phyloP scores from a whole-genome alignment of 345 rosid genomes.

The Aethionema arabicum region DNA sequence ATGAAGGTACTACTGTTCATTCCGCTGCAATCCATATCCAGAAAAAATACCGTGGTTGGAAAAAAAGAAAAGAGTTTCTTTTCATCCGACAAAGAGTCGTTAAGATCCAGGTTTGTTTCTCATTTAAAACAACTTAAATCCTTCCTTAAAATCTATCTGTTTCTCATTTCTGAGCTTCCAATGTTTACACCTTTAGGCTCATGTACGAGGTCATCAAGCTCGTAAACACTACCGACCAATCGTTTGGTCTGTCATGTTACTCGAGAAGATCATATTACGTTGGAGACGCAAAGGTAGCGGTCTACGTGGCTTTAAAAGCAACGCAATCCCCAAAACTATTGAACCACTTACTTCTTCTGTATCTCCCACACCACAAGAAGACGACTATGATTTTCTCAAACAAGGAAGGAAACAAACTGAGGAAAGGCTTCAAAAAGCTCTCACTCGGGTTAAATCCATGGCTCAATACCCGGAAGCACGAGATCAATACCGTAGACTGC shows the following conservation, averaged over 20 bases:
- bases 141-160: constrained; percentile 2
- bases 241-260: constrained; percentile 83
- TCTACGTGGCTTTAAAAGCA: constrained; percentile 67
- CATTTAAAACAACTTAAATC: background rate
- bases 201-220: constrained; percentile 88
- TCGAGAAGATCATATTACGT: constrained; percentile 87
- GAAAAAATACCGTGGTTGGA: constrained; percentile 90
- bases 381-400: constrained; percentile 83
- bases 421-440: constrained; percentile 80
- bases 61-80: constrained; percentile 79
- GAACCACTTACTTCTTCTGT: constrained; percentile 35
- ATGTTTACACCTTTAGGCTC: constrained; percentile 55
- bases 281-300: constrained; percentile 96
- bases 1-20: constrained; percentile 45
- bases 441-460: constrained; percentile 91
- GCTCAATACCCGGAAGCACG: constrained; percentile 83
- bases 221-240: constrained; percentile 71
- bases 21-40: constrained; percentile 85
- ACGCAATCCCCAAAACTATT: constrained; percentile 44
- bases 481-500: constrained; percentile 83
- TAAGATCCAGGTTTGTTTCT: constrained; percentile 70
- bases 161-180: constrained; percentile 15
- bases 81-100: constrained; percentile 79
- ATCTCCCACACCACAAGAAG: constrained; percentile 43
- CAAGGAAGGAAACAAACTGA: constrained; percentile 92